Evolutionary conservation across 179 eudicot species (phyloP), one percentile per base, ranked within the genome.

Genomic region (Nepenthes alata): DNA sequence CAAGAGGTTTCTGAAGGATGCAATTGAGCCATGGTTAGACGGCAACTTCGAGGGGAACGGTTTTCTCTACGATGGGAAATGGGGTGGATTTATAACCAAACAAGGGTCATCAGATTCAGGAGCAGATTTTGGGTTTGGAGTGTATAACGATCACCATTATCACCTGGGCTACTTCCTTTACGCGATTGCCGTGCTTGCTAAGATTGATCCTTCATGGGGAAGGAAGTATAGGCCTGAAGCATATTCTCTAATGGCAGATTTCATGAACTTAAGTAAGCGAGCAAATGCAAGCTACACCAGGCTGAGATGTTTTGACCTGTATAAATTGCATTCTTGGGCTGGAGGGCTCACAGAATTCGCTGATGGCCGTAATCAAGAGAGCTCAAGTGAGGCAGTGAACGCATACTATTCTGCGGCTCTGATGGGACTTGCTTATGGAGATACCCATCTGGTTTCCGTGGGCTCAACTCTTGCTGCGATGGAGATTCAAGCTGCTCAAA

Each of bases 261-360:
- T 67, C 49, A 88, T 88, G 97, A 88, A 70, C 66, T 77, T 88
- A 72, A 78, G 88, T 7, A 83, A 53, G 62, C 53, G 70, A 5
- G 69, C 9, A 11, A 71, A 79, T 64, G 73, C 85, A 1, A 71
- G 38, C 6, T 90, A 80, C 57, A 75, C 96, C 1, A 74, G 84
- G 11, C 63, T 90, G 78, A 82, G 97, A 58, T 81, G 85, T 63
- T 90, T 90, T 11, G 97, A 90, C 57, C 58, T 83, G 73, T 90
- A 87, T 78, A 85, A 85, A 59, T 63, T 88, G 67, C 97, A 90
- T 71, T 90, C 96, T 63, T 90, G 97, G 97, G 91, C 97, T 39
- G 74, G 88, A 47, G 96, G 97, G 53, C 52, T 90, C 64, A 85
- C 84, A 0, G 96, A 88, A 67, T 88, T 90, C 62, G 78, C 77